Evolutionary conservation across 23 red algal genomes (phyloP), one percentile per base, ranked within the genome.

Genomic region (Gracilaria gracilis): DNA sequence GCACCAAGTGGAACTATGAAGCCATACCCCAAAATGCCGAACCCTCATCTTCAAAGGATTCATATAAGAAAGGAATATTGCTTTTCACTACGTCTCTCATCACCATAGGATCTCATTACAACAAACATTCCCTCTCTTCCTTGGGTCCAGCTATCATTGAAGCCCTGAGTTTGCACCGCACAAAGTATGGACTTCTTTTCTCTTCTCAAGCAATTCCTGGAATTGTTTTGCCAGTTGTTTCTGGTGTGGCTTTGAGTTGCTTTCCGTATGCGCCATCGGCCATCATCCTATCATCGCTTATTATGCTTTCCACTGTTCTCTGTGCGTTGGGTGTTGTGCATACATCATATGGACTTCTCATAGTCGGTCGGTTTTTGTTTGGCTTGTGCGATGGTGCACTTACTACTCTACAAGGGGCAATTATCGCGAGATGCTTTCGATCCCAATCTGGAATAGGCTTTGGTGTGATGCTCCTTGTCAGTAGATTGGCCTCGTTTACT

Each of bases 51-150:
- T 12, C 72, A 8, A 42, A 49, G 4, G n/a, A 16, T 46, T 34
- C 38, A 23, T 50, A 12, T 25, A 28, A 27, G 0, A 77, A 16
- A 15, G 27, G 40, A 4, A 32, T 77, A 51, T 17, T 77, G 72
- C 72, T 77, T 25, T 46, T 51, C 40, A 77, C 72, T 5, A 77
- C 72, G n/a, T 77, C 72, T 1, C 72, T 93, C 38, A 80, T 93
- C 62, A 80, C 80, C 1, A 85, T 85, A 17, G 90, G 90, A 27
- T 93, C 90, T 23, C 90, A 93, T 61, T 93, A 86, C 57, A 79
- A 71, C 31, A 77, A 86, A 44, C 90, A 93, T 57, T 74, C 64
- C 40, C 81, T 93, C 19, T 77, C 90, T 40, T 53, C 64, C 17
- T 66, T 93, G 25, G 73, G 71, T 35, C 90, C 90, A 17, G 75